Base-by-base conservation (phyloP, 768 basidiomycete genomes). In the Tricholoma matsutake region DNA sequence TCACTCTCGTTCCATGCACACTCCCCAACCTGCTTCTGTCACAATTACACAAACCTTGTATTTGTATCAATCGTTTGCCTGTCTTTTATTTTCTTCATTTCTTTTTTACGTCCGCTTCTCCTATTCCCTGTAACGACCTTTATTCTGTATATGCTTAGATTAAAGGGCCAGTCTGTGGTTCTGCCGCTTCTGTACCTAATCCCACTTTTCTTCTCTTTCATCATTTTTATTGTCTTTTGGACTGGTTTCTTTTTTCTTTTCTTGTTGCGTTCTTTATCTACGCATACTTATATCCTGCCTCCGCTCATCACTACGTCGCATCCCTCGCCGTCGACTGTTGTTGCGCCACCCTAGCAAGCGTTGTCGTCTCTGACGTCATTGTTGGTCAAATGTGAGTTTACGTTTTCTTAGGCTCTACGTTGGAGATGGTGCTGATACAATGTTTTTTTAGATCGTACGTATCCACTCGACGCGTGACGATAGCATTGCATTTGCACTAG, bases 21-120 rank as follows among this genome's bases (percentile, higher is more conserved):
- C 22, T 28, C 22, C 37, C 13, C 20, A 37, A 22, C 47, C 28
- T 43, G 25, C 45, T 56, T 18, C 47, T 47, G 22, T 13, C 41
- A 57, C 22, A 29, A 45, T 57, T 57, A 9, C 47, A 29, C 56
- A n/a, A n/a, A 25, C 11, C 25, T 28, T 57, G 41, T 47, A 57
- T 57, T 43, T 47, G 41, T 57, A 57, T 57, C 41, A 29, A 47
- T 57, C 56, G 43, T 43, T 57, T 57, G 47, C 43, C 28, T 31
- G 31, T 57, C 39, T 47, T 10, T 43, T 14, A 18, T 57, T 57
- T 4, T 56, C 11, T 29, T 31, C 10, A n/a, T 13, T 6, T 35
- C 5, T 25, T 16, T 28, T 29, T 29, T 14, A 14, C 4, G 13
- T 51, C 43, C 9, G 10, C 32, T 51, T 45, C 10, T n/a, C 29